A percentile compares a stretch with the other conserved stretches of the same genome.
Conservation (phyloP, 495 filamentous ascomycete genomes). For the Aspergillus biplanus region DNA sequence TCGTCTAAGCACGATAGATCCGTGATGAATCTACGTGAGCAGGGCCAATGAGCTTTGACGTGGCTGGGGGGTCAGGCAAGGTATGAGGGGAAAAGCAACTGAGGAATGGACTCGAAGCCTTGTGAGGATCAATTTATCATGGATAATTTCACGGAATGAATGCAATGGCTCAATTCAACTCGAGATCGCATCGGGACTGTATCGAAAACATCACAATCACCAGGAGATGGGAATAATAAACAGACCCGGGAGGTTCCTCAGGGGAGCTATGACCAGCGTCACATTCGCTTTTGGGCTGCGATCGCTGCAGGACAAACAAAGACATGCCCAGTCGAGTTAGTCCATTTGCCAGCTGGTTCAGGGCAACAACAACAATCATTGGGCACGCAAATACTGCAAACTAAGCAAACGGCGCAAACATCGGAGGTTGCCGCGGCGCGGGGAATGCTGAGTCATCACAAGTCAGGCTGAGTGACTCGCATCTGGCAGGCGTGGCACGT, state of each 20-base stretch:
- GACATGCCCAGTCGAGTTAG: background rate
- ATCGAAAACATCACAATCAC: background rate
- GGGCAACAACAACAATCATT: too few relatives aligned
- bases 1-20: slow-evolving; percentile 12
- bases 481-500: background rate
- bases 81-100: background rate
- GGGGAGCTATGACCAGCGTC: slow-evolving; percentile 15
- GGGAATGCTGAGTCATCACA: background rate
- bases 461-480: background rate
- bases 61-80: slow-evolving; percentile 25
- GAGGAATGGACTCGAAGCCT: background rate
- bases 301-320: slow-evolving; percentile 1
- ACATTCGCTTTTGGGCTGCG: background rate
- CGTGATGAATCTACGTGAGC: slow-evolving; percentile 19
- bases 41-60: slow-evolving; percentile 28
- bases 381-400: slow-evolving; percentile 13
- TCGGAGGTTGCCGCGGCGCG: background rate
- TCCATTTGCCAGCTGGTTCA: too few relatives aligned
- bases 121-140: background rate
- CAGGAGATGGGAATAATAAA: background rate
- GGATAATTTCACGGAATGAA: background rate
- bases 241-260: background rate
- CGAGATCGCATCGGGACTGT: background rate
- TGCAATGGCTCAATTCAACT: background rate
- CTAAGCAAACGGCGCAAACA: background rate